Evolutionary conservation across 805 yeast genomes (phyloP), one percentile per base, ranked within the genome.

Genomic region (Saturnispora quitensis): DNA sequence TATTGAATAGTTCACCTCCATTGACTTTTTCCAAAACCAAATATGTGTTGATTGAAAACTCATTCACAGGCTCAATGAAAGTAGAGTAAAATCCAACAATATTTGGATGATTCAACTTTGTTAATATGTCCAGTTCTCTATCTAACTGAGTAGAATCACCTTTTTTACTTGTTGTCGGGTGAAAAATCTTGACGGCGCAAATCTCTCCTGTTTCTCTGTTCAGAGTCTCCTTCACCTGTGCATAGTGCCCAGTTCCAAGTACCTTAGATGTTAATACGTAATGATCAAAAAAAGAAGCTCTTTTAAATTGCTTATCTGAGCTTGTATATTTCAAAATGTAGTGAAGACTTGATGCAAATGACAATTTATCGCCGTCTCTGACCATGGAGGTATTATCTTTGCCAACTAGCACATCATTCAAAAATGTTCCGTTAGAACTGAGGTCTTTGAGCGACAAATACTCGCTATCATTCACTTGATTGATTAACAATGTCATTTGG

Each of bases 161-260:
- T 50, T 55, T 63, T 40, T 59, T 65, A 25, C 53, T 60, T 31
- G 57, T 60, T 8, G 71, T 70, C 10, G 75, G 76, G 53, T 68
- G 70, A 65, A 86, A 86, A 8, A 86, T 81, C 61, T 86, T 86
- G 4, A 86, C 87, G 0, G 91, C 93, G 46, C 80, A 85, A 2
- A 74, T 66, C 47, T 75, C 74, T 0, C 89, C 88, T 0, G 82
- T 74, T 7, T 66, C 64, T 57, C 81, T 76, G 55, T 78, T 74
- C 7, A 72, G 70, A 2, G 88, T 88, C 57, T 83, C 86, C 61
- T 80, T 82, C 3, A 86, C 93, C n/a, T 80, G 80, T 0, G 93
- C 91, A 60, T 86, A 86, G 65, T 86, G 91, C 0, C 93, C 93
- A 4, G 84, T 68, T 0, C 93, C 93, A 22, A 86, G 66, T 56